Percentiles rank a stretch among this genome's conserved stretches.
These are phyloP conservation scores for Collybia mongolica DNA, from an alignment of 768 basidiomycete species.

Conservation along the genomic window DNA sequence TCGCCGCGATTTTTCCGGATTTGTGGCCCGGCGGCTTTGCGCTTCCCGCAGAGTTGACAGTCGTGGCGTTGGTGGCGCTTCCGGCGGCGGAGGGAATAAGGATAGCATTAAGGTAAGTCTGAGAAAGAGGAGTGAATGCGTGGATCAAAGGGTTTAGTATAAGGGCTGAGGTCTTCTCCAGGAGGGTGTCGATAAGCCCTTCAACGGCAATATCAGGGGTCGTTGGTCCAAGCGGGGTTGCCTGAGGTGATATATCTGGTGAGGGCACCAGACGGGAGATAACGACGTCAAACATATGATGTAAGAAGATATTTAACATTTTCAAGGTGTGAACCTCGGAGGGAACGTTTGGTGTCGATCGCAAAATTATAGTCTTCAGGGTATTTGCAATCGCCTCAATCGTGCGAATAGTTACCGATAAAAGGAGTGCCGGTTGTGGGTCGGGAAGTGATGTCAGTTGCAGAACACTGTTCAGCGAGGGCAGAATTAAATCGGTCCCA, in stretches of 20 bases:
- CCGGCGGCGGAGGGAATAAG: conserved; percentile 8
- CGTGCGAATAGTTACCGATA: conserved; percentile 26
- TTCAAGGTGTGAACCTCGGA: conserved; percentile 19
- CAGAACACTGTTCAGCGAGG: conserved; percentile 26
- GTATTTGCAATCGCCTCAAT: conserved; percentile 24
- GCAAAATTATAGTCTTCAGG: conserved; percentile 9
- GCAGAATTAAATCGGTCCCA: conserved; percentile 20
- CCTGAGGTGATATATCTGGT: conserved; percentile 3
- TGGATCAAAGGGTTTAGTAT: conserved; percentile 14
- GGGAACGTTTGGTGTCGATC: background rate
- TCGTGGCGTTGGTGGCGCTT: background rate
- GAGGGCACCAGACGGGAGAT: conserved; percentile 14
- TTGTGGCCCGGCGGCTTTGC: conserved; percentile 7
- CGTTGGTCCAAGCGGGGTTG: background rate
- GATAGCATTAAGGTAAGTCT: conserved; percentile 11
- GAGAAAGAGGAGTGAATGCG: conserved; percentile 11
- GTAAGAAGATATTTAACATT: conserved; percentile 13
- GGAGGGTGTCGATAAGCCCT: conserved; percentile 12
- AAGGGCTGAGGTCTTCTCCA: conserved; percentile 12
- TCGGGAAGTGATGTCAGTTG: conserved; percentile 24
- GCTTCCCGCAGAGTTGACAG: conserved; percentile 1
- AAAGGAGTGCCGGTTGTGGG: conserved; percentile 21
- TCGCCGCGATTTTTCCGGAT: background rate
- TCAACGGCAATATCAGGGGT: background rate
- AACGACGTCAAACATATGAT: conserved; percentile 14